Conservation (phyloP, 257 asterid genomes). For the Plantago major region DNA sequence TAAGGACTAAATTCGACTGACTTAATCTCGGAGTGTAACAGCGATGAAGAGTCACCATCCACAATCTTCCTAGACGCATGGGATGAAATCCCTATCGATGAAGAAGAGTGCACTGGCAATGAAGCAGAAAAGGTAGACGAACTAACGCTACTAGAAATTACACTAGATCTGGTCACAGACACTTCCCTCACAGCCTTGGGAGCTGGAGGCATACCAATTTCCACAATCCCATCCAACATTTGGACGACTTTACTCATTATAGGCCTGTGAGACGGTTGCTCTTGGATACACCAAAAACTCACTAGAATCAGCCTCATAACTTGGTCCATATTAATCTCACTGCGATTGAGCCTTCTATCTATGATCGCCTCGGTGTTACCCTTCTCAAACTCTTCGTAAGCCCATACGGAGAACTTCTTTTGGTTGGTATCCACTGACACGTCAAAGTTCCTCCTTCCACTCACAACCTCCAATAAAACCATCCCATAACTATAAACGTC, state of each 20-base stretch:
- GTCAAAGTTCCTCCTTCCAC: slow-evolving; percentile 83
- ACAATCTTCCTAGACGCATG: slow-evolving; percentile 35
- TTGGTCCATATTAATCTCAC: slow-evolving; percentile 63
- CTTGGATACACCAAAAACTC: slow-evolving; percentile 92
- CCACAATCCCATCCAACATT: slow-evolving; percentile 76
- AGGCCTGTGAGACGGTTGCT: slow-evolving; percentile 88
- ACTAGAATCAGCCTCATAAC: slow-evolving; percentile 52
- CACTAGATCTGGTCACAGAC: slow-evolving; percentile 40
- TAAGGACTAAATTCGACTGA: slow-evolving; percentile 2
- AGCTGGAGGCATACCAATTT: slow-evolving; percentile 57
- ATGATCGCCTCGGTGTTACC: slow-evolving; percentile 49
- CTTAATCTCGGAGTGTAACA: slow-evolving; percentile 26
- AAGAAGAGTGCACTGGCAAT: slow-evolving; percentile 48
- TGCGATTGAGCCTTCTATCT: slow-evolving; percentile 40
- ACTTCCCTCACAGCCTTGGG: slow-evolving; percentile 58
- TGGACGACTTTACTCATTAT: slow-evolving; percentile 87
- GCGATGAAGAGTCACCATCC: slow-evolving; percentile 43
- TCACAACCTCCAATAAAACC: slow-evolving; percentile 74
- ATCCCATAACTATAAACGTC: slow-evolving; percentile 77
- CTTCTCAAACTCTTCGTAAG: slow-evolving; percentile 72
- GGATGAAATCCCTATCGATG: slow-evolving; percentile 40
- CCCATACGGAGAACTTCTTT: slow-evolving; percentile 66
- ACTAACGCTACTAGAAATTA: slow-evolving; percentile 36
- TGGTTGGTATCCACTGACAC: slow-evolving; percentile 59
- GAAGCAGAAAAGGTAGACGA: slow-evolving; percentile 48